A percentile compares a stretch with the other conserved stretches of the same genome.
Conservation (phyloP, 2,329 filamentous ascomycete genomes). For the Malbranchea zuffiana region DNA sequence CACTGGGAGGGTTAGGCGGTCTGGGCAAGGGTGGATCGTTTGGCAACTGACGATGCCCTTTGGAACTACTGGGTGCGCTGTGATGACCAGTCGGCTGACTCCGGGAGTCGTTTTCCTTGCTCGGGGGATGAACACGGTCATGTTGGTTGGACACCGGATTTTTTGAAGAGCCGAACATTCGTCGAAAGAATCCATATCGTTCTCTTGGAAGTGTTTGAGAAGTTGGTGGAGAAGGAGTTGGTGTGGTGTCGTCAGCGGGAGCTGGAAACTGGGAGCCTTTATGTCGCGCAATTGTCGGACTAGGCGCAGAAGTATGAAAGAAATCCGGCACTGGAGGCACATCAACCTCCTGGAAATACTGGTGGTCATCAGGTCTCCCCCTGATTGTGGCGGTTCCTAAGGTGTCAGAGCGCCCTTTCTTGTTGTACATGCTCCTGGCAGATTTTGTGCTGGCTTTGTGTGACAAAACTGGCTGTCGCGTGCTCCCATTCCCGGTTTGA, state of each 20-base stretch:
- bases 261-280: conserved; percentile 30
- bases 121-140: conserved; percentile 7
- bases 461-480: conserved; percentile 26
- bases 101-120: conserved; percentile 5
- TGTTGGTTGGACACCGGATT: conserved; percentile 27
- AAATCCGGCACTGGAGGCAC: conserved; percentile 36
- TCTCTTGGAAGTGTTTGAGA: too few species aligned
- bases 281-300: conserved; percentile 43
- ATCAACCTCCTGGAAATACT: conserved; percentile 21
- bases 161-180: conserved; percentile 73
- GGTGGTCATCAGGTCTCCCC: conserved; percentile 23
- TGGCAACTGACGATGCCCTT: conserved; percentile 21
- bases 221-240: conserved; percentile 25
- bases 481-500: conserved; percentile 17
- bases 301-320: conserved; percentile 42
- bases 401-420: conserved; percentile 31
- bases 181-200: conserved; percentile 79
- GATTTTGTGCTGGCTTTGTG: conserved; percentile 37
- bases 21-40: conserved; percentile 18
- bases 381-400: conserved; percentile 28
- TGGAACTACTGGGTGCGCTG: conserved; percentile 14
- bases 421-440: conserved; percentile 27
- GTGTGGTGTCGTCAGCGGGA: conserved; percentile 34
- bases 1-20: conserved; percentile 20
- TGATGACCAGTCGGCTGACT: conserved; percentile 6